Evolutionary conservation across 225 moss, liverwort and hornwort species (phyloP), one percentile per base, ranked within the genome.

Genomic region (Marchantia polymorpha): DNA sequence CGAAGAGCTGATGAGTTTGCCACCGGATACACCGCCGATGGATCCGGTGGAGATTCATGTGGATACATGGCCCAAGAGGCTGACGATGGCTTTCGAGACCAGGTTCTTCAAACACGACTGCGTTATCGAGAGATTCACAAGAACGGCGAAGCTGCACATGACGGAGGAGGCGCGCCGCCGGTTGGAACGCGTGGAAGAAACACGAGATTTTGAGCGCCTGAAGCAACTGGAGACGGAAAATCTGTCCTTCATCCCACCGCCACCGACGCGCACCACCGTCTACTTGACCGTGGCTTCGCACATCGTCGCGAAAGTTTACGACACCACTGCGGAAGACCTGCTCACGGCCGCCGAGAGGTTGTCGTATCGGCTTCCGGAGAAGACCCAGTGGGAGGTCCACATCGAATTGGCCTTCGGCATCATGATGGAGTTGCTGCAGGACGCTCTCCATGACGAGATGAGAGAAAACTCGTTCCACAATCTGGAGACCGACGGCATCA

Each of bases 11-110:
- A 55, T 75, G 31, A 59, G 74, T 25, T 54, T 83, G 20, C 83
- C 80, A 73, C 77, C 77, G 5, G 68, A 9, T 23, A 82, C 68
- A 13, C 79, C 89, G 50, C 83, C 86, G 59, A 80, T 77, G 8
- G 87, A 91, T 76, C 71, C 88, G 6, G 79, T 74, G 26, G 92
- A 96, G 83, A 87, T 96, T 9, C 82, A 91, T 5, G 64, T 87
- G 5, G 90, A 96, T 47, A 96, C 92, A n/a, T 94, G 96, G 94
- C 91, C 92, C 2, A 88, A 84, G 61, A 81, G 91, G 46, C 89
- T 96, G 0, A 89, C 90, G 12, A 58, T 81, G 16, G 84, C 78
- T 39, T 87, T 75, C 56, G 94, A 92, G 88, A 91, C 92, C 49
- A 94, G 92, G 73, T 69, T 82, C 63, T 92, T 96, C 84, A 79